A percentile compares a stretch with the other conserved stretches of the same genome.
Evolutionary conservation across 2,329 filamentous ascomycete genomes (phyloP).

Genomic region (Leptographium radiaticola): DNA sequence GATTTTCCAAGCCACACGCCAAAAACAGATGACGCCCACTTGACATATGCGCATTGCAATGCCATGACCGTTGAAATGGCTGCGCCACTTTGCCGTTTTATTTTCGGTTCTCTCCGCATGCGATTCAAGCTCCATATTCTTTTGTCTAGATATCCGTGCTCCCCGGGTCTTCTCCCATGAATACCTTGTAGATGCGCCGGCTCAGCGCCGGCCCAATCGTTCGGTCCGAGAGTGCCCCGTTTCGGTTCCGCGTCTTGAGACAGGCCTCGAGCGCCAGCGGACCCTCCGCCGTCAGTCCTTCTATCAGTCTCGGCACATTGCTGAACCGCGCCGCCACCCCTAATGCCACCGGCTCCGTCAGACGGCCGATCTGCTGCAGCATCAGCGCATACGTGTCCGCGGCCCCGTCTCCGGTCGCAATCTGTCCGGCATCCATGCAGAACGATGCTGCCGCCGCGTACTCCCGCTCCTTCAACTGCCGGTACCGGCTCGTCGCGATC

Average conservation of each 20-base stretch:
- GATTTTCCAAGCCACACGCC: too few species aligned
- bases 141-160: slow-evolving; percentile 34
- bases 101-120: too few species aligned
- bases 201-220: slow-evolving; percentile 45
- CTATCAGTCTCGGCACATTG: slow-evolving; percentile 43
- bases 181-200: slow-evolving; percentile 44
- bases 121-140: too few species aligned
- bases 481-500: slow-evolving; percentile 64
- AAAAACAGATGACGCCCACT: too few species aligned
- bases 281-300: slow-evolving; percentile 44
- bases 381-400: slow-evolving; percentile 60
- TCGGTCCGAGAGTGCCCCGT: slow-evolving; percentile 42
- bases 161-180: slow-evolving; percentile 40
- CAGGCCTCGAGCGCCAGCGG: slow-evolving; percentile 50
- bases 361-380: slow-evolving; percentile 60
- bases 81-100: too few species aligned
- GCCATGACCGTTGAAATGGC: too few species aligned
- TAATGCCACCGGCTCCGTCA: slow-evolving; percentile 60
- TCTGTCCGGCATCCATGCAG: slow-evolving; percentile 69
- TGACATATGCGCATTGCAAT: too few species aligned
- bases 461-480: slow-evolving; percentile 35
- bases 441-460: slow-evolving; percentile 47
- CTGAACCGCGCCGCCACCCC: slow-evolving; percentile 52
- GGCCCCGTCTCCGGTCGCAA: slow-evolving; percentile 52
- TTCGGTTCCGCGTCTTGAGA: slow-evolving; percentile 40